These are phyloP conservation scores for Termitomyces eurrhizus DNA, from an alignment of 768 basidiomycete genomes.

Conservation along the genomic window DNA sequence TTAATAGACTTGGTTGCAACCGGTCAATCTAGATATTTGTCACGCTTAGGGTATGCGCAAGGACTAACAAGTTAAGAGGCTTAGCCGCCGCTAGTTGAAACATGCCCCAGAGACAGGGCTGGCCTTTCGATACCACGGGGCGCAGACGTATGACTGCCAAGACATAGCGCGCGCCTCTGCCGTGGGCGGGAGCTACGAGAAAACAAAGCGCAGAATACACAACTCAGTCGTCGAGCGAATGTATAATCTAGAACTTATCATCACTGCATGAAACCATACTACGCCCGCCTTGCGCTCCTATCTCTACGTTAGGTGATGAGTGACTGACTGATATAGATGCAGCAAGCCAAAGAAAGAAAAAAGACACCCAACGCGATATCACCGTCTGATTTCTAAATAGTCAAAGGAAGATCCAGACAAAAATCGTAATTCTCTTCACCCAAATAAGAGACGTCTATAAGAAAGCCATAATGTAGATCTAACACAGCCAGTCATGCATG, in stretches of 20 bases:
- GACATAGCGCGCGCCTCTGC: neutral
- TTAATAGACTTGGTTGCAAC: too few relatives aligned
- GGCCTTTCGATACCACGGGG: neutral
- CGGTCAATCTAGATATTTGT: too few relatives aligned
- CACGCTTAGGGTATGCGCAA: too few relatives aligned
- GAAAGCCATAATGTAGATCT: neutral
- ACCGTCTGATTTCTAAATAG: neutral
- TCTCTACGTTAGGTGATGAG: neutral
- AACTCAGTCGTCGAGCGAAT: neutral
- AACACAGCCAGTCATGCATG: neutral
- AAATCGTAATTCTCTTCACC: neutral
- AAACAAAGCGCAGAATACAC: neutral
- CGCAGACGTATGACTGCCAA: neutral
- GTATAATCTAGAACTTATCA: neutral
- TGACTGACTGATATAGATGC: neutral
- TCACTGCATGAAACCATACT: too few relatives aligned
- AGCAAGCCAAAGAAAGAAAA: neutral
- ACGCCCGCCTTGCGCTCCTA: neutral
- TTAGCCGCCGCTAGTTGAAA: too few relatives aligned
- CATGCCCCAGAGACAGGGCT: too few relatives aligned
- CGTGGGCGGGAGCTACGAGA: neutral
- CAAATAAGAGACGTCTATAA: neutral
- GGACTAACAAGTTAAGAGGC: too few relatives aligned
- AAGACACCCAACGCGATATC: neutral
- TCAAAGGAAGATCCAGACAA: neutral